Evolutionary conservation across 768 basidiomycete genomes (phyloP), one percentile per base, ranked within the genome.

Genomic region (Phaffia tasmanica): DNA sequence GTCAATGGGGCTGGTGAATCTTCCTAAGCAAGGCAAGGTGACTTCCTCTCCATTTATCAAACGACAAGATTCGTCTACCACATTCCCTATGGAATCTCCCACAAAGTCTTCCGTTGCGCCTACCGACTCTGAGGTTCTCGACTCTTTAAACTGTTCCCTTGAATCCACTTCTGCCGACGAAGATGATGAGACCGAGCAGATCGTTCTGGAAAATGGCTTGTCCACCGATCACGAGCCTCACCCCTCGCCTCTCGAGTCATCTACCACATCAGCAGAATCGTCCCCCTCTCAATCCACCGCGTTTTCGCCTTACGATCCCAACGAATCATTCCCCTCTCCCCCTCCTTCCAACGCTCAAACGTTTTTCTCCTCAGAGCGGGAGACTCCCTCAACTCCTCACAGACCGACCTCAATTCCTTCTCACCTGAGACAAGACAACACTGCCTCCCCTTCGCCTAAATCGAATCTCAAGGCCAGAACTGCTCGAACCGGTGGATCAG

Each of bases 41-140:
- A 57, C 67, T 19, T 63, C 58, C 63, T 64, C 67, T 49, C 67
- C 67, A 19, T 69, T 69, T 58, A 57, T 69, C 62, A 42, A 42
- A 42, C 35, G 51, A 54, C 3, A 51, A 25, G 19, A 57, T 27
- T 19, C 62, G 50, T 19, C 51, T 30, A 3, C n/a, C 49, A 25
- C 35, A 3, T 60, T 47, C 7, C 42, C 48, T 23, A 25, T 32
- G 11, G 58, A 60, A 42, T 15, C 58, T 23, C 25, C 29, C 18
- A 60, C 42, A 35, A 46, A 46, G 42, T 47, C 58, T 1, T 60
- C 58, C 18, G 42, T 47, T 23, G 21, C 49, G 61, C 51, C 48
- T 5, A 6, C 48, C 18, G 48, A 23, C 42, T 42, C 23, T n/a
- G 60, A 62, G 25, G 48, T 5, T 23, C 9, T 16, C 48, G 9